Evolutionary conservation across 2,329 filamentous ascomycete species (phyloP).

Genomic region (Bipolaris bicolor): DNA sequence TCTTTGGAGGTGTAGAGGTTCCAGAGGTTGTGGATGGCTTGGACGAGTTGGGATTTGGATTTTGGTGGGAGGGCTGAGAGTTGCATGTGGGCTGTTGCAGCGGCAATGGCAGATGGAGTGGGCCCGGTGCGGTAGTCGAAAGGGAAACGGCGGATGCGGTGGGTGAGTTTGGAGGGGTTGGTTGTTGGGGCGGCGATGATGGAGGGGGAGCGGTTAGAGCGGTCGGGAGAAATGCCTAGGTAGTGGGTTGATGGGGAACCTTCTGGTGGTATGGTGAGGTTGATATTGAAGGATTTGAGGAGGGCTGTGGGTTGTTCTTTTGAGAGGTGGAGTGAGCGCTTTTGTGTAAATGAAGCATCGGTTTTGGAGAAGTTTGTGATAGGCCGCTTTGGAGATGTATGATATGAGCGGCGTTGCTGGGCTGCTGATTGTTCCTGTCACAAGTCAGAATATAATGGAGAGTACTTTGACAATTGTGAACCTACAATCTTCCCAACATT

Average conservation of each 20-base stretch:
- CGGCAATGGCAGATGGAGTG: constrained; percentile 47
- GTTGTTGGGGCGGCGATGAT: constrained; percentile 65
- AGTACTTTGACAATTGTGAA: neutral
- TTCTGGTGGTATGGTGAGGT: constrained; percentile 50
- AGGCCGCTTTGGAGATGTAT: constrained; percentile 43
- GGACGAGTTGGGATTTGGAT: constrained; percentile 54
- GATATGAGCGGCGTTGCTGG: constrained; percentile 58
- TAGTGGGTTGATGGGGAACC: constrained; percentile 52
- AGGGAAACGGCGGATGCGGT: constrained; percentile 61
- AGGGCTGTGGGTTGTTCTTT: constrained; percentile 62
- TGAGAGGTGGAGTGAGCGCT: constrained; percentile 62
- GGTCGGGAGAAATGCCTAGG: constrained; percentile 70
- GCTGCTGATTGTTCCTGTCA: constrained; percentile 44
- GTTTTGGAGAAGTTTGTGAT: constrained; percentile 3
- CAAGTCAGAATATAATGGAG: constrained; percentile 5
- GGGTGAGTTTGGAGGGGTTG: constrained; percentile 50
- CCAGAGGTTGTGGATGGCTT: constrained; percentile 62
- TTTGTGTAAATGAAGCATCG: constrained; percentile 43
- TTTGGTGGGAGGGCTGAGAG: constrained; percentile 56
- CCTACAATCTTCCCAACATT: constrained; percentile 50
- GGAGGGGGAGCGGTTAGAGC: constrained; percentile 66
- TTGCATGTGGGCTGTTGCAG: constrained; percentile 59
- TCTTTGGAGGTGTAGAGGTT: constrained; percentile 68
- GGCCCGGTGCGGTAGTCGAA: constrained; percentile 64
- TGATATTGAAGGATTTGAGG: constrained; percentile 59